A percentile compares a stretch with the other conserved stretches of the same genome.
Conservation (phyloP, 2,329 filamentous ascomycete species). For the Colletotrichum lindemuthianum region DNA sequence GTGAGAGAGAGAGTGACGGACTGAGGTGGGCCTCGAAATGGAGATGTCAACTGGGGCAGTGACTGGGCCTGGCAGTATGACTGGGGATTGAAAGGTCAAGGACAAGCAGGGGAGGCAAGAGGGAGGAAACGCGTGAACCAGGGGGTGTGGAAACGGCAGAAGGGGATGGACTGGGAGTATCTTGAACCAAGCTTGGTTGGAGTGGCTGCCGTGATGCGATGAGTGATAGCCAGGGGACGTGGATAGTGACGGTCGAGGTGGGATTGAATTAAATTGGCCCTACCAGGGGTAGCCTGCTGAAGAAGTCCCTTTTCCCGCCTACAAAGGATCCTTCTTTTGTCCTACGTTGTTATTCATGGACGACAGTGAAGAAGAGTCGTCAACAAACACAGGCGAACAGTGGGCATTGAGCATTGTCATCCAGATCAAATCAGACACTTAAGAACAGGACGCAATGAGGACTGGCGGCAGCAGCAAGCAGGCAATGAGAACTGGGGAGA, state of each 20-base stretch:
- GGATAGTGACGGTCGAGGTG: slow-evolving; percentile 11
- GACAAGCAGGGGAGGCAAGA: background rate
- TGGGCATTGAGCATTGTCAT: no score
- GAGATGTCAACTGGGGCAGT: background rate
- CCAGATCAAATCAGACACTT: no score
- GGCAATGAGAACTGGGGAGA: no score
- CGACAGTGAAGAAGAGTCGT: no score
- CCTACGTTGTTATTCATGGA: background rate
- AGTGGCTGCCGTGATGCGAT: background rate
- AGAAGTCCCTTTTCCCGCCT: background rate
- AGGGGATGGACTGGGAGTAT: slow-evolving; percentile 11
- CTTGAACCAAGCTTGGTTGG: slow-evolving; percentile 16
- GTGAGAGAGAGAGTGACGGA: slow-evolving; percentile 25
- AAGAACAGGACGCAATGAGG: no score
- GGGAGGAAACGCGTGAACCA: slow-evolving; percentile 1
- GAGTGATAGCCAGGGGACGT: background rate
- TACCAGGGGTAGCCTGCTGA: slow-evolving; percentile 14
- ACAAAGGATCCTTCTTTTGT: no score
- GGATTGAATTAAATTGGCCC: slow-evolving; percentile 18
- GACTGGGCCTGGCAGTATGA: no score
- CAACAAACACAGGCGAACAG: no score
- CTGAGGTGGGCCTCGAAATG: slow-evolving; percentile 11
- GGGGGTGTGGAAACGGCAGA: slow-evolving; percentile 9
- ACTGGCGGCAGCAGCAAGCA: no score
- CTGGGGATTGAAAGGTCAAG: no score